Conservation (phyloP, 306 rosid species). For the Quercus wislizeni region DNA sequence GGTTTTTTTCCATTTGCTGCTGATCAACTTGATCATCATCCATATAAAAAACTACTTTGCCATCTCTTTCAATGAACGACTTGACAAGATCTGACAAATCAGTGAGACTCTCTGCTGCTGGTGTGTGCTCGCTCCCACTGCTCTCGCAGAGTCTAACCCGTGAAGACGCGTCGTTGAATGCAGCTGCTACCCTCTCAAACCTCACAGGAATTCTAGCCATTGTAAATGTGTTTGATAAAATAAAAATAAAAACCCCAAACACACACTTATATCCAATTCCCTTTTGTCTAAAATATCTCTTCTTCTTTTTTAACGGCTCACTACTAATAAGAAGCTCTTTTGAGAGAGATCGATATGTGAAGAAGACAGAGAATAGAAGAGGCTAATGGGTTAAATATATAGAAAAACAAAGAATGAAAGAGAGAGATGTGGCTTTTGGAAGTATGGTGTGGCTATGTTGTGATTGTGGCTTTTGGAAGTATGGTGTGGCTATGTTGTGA, state of each 20-base stretch:
- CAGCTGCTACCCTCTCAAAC: conserved; percentile 65
- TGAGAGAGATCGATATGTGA: background rate
- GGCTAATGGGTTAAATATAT: background rate
- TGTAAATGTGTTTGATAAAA: background rate
- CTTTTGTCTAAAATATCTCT: background rate
- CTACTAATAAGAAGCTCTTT: background rate
- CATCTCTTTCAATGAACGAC: conserved; percentile 68
- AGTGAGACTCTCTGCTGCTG: conserved; percentile 32
- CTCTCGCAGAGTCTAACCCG: conserved; percentile 57
- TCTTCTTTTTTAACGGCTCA: background rate
- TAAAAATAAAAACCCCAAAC: background rate
- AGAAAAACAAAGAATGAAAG: background rate
- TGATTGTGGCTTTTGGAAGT: conserved; percentile 18
- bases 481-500: conserved; percentile 22
- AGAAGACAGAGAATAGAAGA: background rate
- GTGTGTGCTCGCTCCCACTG: conserved; percentile 87
- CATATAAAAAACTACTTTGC: background rate
- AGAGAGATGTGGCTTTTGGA: background rate
- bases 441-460: conserved; percentile 18
- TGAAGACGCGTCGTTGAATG: conserved; percentile 50
- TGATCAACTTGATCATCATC: background rate
- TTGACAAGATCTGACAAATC: conserved; percentile 72
- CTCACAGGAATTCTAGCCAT: conserved; percentile 41
- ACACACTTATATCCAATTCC: background rate
- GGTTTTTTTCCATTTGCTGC: conserved; percentile 6